A percentile compares a stretch with the other conserved stretches of the same genome.
Evolutionary conservation across 495 filamentous ascomycete genomes (phyloP).

Genomic region (Aspergillus sclerotiicarbonarius): DNA sequence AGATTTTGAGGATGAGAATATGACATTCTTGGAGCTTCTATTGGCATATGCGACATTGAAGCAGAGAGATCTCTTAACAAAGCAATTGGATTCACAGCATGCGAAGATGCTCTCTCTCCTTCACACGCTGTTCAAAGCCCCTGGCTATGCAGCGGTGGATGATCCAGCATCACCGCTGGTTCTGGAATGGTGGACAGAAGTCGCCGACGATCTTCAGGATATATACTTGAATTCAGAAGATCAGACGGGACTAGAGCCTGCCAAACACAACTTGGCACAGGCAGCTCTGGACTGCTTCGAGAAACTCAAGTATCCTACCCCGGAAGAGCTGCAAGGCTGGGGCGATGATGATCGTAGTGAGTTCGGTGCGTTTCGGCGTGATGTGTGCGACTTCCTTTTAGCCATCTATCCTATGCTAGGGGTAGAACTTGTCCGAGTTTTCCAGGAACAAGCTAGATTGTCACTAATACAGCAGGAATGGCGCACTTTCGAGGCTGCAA

Average conservation of each 20-base stretch:
- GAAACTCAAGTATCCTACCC: constrained; percentile 36
- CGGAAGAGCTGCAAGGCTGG: constrained; percentile 52
- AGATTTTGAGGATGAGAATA: constrained; percentile 61
- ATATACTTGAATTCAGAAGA: constrained; percentile 29
- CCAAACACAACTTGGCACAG: constrained; percentile 37
- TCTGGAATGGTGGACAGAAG: constrained; percentile 79
- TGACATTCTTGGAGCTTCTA: constrained; percentile 67
- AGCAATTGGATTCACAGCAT: constrained; percentile 30
- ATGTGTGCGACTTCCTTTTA: constrained; percentile 78
- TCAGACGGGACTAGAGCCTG: constrained; percentile 19
- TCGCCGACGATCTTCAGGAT: constrained; percentile 39
- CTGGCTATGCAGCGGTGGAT: constrained; percentile 73
- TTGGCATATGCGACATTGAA: constrained; percentile 57
- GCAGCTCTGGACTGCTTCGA: constrained; percentile 39
- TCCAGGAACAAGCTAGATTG: constrained; percentile 61
- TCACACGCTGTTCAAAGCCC: constrained; percentile 62
- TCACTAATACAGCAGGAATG: constrained; percentile 62
- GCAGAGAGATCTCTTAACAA: constrained; percentile 31
- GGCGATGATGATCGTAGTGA: constrained; percentile 65
- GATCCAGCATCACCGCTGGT: constrained; percentile 73
- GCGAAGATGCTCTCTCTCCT: constrained; percentile 47
- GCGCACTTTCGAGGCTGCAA: constrained; percentile 74
- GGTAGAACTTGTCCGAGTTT: constrained; percentile 62
- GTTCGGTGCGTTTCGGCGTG: constrained; percentile 76
- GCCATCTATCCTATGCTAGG: constrained; percentile 71